Conservation (phyloP, 2,329 filamentous ascomycete genomes). For the Dactylellina haptotyla region DNA sequence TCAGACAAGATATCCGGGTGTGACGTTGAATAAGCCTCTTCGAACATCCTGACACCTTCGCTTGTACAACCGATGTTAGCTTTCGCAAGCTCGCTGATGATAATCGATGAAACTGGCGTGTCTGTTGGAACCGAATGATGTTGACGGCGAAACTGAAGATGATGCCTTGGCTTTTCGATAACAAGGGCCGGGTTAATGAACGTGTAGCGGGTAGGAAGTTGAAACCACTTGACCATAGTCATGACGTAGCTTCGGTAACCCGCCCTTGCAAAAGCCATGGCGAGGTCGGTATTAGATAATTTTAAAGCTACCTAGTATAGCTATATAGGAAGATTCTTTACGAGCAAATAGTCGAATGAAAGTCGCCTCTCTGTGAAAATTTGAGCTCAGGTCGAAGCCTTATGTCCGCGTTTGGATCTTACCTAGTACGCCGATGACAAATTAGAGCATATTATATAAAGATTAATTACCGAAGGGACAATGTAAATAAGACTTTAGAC, state of each 20-base stretch:
- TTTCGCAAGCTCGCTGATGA: constrained; percentile 5
- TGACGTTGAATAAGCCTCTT: constrained; percentile 7
- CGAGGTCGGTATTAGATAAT: not conserved
- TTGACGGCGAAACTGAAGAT: not conserved
- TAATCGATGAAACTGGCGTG: not conserved
- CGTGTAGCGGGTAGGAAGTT: not conserved
- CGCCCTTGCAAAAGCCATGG: not conserved
- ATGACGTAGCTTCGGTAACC: not conserved
- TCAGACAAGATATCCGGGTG: not conserved
- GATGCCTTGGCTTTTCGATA: not conserved
- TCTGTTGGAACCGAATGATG: not conserved
- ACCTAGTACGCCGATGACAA: no score
- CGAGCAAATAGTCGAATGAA: no score
- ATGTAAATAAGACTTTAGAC: no score
- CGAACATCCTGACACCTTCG: constrained; percentile 1
- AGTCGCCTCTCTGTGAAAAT: no score
- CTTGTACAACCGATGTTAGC: constrained; percentile 11
- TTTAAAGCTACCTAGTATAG: no score
- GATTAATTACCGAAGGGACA: not conserved
- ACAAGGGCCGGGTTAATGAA: not conserved
- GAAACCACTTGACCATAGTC: not conserved
- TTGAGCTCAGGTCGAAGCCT: no score
- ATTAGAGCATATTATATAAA: no score
- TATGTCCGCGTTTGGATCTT: no score
- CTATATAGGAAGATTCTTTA: no score